Conservation (phyloP, 257 asterid species). For the Fraxinus anomala region DNA sequence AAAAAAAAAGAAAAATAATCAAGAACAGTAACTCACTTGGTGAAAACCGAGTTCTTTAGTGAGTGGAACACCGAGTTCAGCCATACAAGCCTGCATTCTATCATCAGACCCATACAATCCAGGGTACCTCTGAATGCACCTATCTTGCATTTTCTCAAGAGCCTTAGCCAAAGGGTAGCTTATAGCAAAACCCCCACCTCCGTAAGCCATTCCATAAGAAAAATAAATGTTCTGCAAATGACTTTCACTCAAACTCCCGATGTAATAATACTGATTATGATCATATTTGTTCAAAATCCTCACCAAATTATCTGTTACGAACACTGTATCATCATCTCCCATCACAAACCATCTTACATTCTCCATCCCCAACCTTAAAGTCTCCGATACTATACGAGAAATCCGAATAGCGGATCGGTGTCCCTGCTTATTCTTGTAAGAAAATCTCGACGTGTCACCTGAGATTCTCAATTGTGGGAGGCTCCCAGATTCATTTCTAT, state of each 20-base stretch:
- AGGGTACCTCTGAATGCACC: conserved; percentile 81
- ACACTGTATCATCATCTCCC: conserved; percentile 93
- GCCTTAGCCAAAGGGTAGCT: conserved; percentile 85
- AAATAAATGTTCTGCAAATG: conserved; percentile 87
- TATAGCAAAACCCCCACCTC: conserved; percentile 91
- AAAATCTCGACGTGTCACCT: conserved; percentile 57
- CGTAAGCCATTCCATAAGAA: conserved; percentile 80
- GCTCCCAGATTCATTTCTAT: conserved; percentile 26
- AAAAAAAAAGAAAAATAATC: neutral
- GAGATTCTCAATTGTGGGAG: conserved; percentile 67
- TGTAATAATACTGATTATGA: conserved; percentile 75
- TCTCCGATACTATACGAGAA: conserved; percentile 80
- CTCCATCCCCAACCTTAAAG: conserved; percentile 51
- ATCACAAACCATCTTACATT: conserved; percentile 84
- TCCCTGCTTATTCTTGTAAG: conserved; percentile 64
- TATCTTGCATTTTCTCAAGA: conserved; percentile 75
- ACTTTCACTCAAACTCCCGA: conserved; percentile 84
- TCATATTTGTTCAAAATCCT: conserved; percentile 80
- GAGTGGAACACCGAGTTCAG: conserved; percentile 92
- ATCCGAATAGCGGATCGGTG: conserved; percentile 80
- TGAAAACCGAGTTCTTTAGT: conserved; percentile 90
- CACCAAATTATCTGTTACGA: conserved; percentile 74
- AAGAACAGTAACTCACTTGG: conserved; percentile 51
- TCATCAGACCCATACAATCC: conserved; percentile 86
- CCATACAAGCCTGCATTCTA: conserved; percentile 94